These are phyloP conservation scores for Sugiyamaella americana DNA, from an alignment of 805 yeast species.

Conservation along the genomic window DNA sequence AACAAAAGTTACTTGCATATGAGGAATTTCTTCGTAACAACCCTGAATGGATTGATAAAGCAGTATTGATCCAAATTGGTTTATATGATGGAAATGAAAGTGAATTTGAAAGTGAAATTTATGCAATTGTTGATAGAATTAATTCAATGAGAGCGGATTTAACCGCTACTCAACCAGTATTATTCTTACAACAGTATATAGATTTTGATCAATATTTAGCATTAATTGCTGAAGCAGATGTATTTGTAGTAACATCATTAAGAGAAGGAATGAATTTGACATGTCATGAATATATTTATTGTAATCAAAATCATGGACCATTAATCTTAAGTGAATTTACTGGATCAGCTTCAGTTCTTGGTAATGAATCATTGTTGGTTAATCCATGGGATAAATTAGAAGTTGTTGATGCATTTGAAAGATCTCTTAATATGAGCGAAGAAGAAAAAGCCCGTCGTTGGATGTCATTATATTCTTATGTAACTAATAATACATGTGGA, in stretches of 20 bases:
- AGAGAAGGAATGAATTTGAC: constrained; percentile 97
- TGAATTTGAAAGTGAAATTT: constrained; percentile 66
- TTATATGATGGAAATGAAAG: constrained; percentile 31
- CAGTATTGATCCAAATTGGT: constrained; percentile 71
- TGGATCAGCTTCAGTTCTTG: constrained; percentile 79
- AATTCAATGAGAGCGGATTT: constrained; percentile 75
- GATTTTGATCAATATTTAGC: constrained; percentile 88
- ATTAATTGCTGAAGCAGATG: constrained; percentile 74
- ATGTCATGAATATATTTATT: constrained; percentile 86
- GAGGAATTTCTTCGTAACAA: constrained; percentile 67
- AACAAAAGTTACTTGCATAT: constrained; percentile 80
- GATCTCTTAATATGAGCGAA: constrained; percentile 57
- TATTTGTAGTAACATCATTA: constrained; percentile 81
- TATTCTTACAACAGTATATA: constrained; percentile 79
- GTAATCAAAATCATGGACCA: constrained; percentile 31
- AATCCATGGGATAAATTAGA: constrained; percentile 86
- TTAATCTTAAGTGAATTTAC: constrained; percentile 85
- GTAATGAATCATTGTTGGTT: constrained; percentile 56
- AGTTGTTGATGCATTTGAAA: constrained; percentile 56
- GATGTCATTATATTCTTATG: constrained; percentile 52
- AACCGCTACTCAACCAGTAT: constrained; percentile 69
- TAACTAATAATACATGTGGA: constrained; percentile 61
- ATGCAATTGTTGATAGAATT: constrained; percentile 76
- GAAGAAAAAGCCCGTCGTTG: constrained; percentile 59
- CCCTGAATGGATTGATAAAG: constrained; percentile 62